A percentile compares a stretch with the other conserved stretches of the same genome.
Evolutionary conservation across 2,329 filamentous ascomycete genomes (phyloP).

Genomic region (Fusarium sp.): DNA sequence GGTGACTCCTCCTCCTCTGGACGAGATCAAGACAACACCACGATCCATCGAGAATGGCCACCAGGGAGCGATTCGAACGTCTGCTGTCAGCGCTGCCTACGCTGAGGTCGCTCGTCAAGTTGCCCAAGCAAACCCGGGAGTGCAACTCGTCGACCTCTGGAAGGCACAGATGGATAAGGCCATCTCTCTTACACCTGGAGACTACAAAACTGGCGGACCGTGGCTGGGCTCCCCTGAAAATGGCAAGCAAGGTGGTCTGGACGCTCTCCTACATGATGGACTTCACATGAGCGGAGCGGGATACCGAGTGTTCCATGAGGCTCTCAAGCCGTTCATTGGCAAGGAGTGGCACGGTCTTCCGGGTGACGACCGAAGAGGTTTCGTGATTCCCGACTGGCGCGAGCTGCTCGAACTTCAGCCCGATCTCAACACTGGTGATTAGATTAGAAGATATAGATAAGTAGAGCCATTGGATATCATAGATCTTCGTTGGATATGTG

Average conservation of each 20-base stretch:
- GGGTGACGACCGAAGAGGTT: slow-evolving; percentile 57
- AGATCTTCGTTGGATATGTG: background rate
- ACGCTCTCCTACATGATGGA: slow-evolving; percentile 69
- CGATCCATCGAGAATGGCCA: slow-evolving; percentile 65
- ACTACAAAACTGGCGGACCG: slow-evolving; percentile 65
- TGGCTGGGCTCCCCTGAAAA: slow-evolving; percentile 66
- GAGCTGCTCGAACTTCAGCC: slow-evolving; percentile 40
- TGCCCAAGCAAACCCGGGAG: slow-evolving; percentile 76
- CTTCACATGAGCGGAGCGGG: slow-evolving; percentile 69
- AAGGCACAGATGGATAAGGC: slow-evolving; percentile 81
- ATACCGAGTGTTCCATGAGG: slow-evolving; percentile 67
- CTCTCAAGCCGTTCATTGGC: slow-evolving; percentile 64
- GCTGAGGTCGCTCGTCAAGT: slow-evolving; percentile 74
- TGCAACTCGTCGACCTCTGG: slow-evolving; percentile 86
- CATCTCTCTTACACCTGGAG: slow-evolving; percentile 69
- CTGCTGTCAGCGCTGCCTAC: slow-evolving; percentile 68
- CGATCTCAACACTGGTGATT: slow-evolving; percentile 29
- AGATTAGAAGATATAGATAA: background rate
- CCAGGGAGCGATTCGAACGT: slow-evolving; percentile 59
- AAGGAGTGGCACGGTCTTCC: slow-evolving; percentile 58
- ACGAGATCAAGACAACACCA: slow-evolving; percentile 76
- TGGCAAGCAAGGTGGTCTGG: slow-evolving; percentile 66
- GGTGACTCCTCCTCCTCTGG: slow-evolving; percentile 85
- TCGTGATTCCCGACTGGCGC: slow-evolving; percentile 66
- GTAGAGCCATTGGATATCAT: background rate